A percentile compares a stretch with the other conserved stretches of the same genome.
Evolutionary conservation across 2,329 filamentous ascomycete genomes (phyloP).

Genomic region (Colletotrichum trifolii): DNA sequence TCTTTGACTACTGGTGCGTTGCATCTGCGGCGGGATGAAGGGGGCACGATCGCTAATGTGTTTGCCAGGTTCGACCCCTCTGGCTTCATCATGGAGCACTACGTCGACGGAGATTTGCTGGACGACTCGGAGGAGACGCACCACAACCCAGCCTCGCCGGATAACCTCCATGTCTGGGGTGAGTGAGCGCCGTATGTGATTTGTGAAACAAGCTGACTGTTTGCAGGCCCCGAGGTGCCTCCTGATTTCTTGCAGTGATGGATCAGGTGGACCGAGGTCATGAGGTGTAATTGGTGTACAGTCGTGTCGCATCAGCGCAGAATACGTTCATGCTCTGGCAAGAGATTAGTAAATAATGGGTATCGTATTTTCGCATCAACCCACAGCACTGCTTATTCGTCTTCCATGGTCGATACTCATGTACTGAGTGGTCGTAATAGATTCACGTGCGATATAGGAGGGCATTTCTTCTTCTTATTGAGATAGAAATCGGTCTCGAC

Average conservation of each 20-base stretch:
- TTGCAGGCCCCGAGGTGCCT: conserved; percentile 37
- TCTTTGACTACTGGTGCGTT: conserved; percentile 61
- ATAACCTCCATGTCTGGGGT: conserved; percentile 60
- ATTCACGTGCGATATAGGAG: too few species aligned
- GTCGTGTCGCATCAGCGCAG: neutral
- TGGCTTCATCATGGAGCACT: conserved; percentile 75
- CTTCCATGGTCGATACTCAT: too few species aligned
- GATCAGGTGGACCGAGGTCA: neutral
- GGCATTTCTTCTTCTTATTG: too few species aligned
- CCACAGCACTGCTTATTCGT: too few species aligned
- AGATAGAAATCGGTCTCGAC: too few species aligned
- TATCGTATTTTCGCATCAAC: too few species aligned
- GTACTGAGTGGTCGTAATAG: too few species aligned
- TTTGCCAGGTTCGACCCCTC: conserved; percentile 66
- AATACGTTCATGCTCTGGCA: neutral
- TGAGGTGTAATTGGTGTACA: neutral
- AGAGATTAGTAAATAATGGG: too few species aligned
- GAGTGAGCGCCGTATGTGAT: conserved; percentile 20
- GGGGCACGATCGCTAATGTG: neutral
- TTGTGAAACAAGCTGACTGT: conserved; percentile 8
- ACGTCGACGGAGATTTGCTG: conserved; percentile 76
- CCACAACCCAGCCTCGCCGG: conserved; percentile 51
- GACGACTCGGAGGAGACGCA: conserved; percentile 63
- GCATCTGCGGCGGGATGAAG: neutral
- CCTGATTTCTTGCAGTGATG: conserved; percentile 32